Percentiles rank a stretch among this genome's conserved stretches.
Evolutionary conservation across 148 eudicot genomes (phyloP).

Genomic region (Fagopyrum tataricum): DNA sequence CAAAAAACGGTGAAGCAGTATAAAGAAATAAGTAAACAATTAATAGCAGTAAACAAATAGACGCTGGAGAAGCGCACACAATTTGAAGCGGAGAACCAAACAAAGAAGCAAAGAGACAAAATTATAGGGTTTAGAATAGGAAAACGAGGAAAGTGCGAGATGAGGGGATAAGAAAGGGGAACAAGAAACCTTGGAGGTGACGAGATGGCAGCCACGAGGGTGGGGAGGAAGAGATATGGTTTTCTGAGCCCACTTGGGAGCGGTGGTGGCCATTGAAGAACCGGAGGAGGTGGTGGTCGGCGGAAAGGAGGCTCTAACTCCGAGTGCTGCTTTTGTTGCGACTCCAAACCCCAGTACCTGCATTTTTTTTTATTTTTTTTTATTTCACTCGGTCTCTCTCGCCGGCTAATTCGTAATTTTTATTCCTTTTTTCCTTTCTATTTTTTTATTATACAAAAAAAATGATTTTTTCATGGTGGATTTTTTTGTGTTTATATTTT

Average conservation of each 20-base stretch:
- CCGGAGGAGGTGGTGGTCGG: slow-evolving; percentile 12
- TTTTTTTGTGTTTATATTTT: too few species aligned
- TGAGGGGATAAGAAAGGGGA: background rate
- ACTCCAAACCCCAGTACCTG: slow-evolving; percentile 17
- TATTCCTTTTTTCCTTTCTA: background rate
- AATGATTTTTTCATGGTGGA: too few species aligned
- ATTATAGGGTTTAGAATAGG: background rate
- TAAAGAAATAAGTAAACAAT: background rate
- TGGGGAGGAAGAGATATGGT: slow-evolving; percentile 75
- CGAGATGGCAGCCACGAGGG: slow-evolving; percentile 81
- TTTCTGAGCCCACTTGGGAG: slow-evolving; percentile 89
- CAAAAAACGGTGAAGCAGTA: background rate
- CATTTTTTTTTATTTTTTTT: slow-evolving; percentile 11
- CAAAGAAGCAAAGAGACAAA: background rate
- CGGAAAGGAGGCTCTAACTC: slow-evolving; percentile 17
- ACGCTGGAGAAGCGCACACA: background rate
- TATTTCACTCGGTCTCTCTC: background rate
- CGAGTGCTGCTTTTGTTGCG: slow-evolving; percentile 23
- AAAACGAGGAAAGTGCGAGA: background rate
- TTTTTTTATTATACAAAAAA: too few species aligned
- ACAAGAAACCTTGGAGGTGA: slow-evolving; percentile 60
- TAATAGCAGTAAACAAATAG: background rate
- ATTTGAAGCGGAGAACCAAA: background rate
- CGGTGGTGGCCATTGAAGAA: slow-evolving; percentile 36
- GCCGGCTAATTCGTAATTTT: background rate